A percentile compares a stretch with the other conserved stretches of the same genome.
phyloP scores from a whole-genome alignment of 169 alveolate genomes.

The Cryptosporidium sp. region DNA sequence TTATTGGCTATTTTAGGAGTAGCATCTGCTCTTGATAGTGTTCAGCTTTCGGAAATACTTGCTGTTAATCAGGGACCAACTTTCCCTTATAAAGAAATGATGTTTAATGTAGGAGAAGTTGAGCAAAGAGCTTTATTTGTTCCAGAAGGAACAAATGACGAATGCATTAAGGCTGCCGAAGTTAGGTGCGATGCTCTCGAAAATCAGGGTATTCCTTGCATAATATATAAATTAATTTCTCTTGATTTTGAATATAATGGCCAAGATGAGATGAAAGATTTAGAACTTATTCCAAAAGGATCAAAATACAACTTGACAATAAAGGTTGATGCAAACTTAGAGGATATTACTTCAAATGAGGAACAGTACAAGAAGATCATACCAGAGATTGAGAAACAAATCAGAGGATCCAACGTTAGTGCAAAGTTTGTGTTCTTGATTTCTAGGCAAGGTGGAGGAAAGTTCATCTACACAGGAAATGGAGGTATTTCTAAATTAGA shows the following conservation, averaged over 20 bases:
- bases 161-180: constrained; percentile 64
- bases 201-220: constrained; percentile 16
- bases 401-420: background rate
- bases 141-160: constrained; percentile 19
- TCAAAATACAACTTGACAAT: background rate
- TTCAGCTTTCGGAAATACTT: background rate
- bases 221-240: constrained; percentile 7
- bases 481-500: constrained; percentile 31
- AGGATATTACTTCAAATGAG: constrained; percentile 4
- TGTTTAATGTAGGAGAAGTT: background rate
- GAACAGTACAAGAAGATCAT: background rate
- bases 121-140: constrained; percentile 4
- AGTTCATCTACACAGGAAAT: constrained; percentile 34
- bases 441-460: background rate
- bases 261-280: background rate
- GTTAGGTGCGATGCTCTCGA: constrained; percentile 29
- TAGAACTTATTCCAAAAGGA: background rate
- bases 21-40: background rate
- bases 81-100: constrained; percentile 43
- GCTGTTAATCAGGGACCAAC: background rate
- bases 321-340: background rate
- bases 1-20: constrained; percentile 3
- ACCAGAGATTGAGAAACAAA: constrained; percentile 16
- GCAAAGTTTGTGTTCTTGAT: constrained; percentile 14
- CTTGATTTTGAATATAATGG: background rate